Conservation (phyloP, 768 basidiomycete species). For the Mycena latifolia region DNA sequence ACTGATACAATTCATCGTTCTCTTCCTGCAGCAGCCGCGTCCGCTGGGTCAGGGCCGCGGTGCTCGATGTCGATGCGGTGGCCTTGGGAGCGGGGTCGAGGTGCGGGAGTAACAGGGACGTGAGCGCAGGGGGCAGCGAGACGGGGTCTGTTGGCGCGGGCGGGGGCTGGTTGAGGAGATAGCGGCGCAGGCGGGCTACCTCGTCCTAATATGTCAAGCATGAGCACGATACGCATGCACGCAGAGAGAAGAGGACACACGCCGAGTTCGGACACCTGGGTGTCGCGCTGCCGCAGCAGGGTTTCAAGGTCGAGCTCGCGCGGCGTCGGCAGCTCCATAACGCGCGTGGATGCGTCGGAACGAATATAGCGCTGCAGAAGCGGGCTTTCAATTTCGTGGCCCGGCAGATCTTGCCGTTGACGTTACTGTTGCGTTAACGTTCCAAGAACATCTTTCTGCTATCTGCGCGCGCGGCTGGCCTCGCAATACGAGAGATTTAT, state of each 20-base stretch:
- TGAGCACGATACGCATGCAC: constrained; percentile 32
- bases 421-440: too few relatives aligned
- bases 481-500: too few relatives aligned
- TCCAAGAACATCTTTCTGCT: neutral
- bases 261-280: constrained; percentile 76
- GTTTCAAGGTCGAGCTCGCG: constrained; percentile 88
- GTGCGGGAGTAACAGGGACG: constrained; percentile 78
- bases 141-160: constrained; percentile 72
- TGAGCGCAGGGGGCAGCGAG: constrained; percentile 77
- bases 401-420: too few relatives aligned
- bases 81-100: constrained; percentile 58
- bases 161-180: constrained; percentile 70
- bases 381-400: constrained; percentile 2
- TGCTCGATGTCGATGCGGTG: constrained; percentile 46
- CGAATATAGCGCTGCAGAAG: constrained; percentile 1
- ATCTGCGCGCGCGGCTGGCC: too few relatives aligned
- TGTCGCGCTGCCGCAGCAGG: constrained; percentile 80
- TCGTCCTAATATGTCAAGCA: constrained; percentile 69
- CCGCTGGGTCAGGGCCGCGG: constrained; percentile 82
- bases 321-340: constrained; percentile 78
- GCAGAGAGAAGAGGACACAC: constrained; percentile 57
- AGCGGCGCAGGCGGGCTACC: constrained; percentile 74
- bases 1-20: constrained; percentile 87
- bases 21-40: constrained; percentile 83
- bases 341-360: constrained; percentile 7